Base-by-base conservation (phyloP, 805 yeast species). In the Metschnikowia aberdeeniae region DNA sequence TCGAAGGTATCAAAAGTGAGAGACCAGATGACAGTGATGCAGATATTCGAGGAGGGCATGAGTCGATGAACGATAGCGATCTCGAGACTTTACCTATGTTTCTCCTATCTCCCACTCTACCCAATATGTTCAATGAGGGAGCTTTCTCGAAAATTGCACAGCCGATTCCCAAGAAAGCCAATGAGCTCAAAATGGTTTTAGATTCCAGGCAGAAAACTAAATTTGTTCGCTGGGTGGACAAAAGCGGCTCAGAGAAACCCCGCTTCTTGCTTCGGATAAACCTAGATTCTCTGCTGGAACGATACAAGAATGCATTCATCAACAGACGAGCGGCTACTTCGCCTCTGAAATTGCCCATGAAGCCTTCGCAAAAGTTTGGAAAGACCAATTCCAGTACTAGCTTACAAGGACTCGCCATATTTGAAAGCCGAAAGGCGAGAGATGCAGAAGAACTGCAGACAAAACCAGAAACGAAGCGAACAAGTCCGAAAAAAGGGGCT, bases 71-170 rank as follows among this genome's bases (percentile, higher is more conserved):
- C 13, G 56, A 47, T 12, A 45, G 43, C 32, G 60, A 57, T 31
- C 53, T 57, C n/a, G 68, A 64, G 39, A 49, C 58, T 37, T 39
- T 62, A 7, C 68, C 70, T 4, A 44, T 64, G 17, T 60, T 66
- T 12, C 57, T 64, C 49, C 46, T 66, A 17, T 61, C 68, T 7
- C 70, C 71, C 10, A 64, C 70, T 10, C 54, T 65, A 19, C 70
- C 70, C 9, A 47, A 61, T 19, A 54, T 60, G 6, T 64, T 64
- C 38, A 24, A 34, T n/a, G 58, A 54, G 36, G 35, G 35, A 10
- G 41, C 28, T 29, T 20, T 22, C 36, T 20, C 44, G 24, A 22
- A 36, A 14, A 31, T 45, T 26, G 47, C 49, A 4, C 54, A 51
- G 12, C 59, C 58, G 12, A 39, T 47, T 6, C 57, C 59, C 17